Evolutionary conservation across 768 basidiomycete genomes (phyloP).

Genomic region (Rhodotorula kratochvilovae): DNA sequence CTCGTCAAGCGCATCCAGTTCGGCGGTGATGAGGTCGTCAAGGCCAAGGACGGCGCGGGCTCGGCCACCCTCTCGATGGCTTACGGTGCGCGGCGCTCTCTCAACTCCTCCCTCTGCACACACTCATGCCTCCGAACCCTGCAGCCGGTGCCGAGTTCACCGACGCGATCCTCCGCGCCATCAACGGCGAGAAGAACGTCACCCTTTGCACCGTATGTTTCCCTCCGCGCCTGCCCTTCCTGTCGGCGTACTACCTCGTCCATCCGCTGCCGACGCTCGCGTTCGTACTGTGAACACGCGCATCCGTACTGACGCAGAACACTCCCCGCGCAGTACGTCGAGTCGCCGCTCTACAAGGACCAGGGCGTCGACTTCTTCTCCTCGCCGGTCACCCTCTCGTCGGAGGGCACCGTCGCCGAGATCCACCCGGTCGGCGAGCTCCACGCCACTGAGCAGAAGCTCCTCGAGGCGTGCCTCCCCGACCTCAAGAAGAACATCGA

Average conservation of each 20-base stretch:
- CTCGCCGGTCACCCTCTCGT: slow-evolving; percentile 82
- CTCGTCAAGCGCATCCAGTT: slow-evolving; percentile 92
- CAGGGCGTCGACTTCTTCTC: slow-evolving; percentile 94
- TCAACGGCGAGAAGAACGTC: slow-evolving; percentile 65
- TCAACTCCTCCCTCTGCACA: neutral
- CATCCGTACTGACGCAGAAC: too few species aligned
- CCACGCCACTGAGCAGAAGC: slow-evolving; percentile 73
- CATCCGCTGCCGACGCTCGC: too few species aligned
- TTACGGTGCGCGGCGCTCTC: slow-evolving; percentile 48
- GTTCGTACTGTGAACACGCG: too few species aligned
- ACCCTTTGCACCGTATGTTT: slow-evolving; percentile 24
- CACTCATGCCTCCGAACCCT: neutral
- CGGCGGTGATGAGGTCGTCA: slow-evolving; percentile 97
- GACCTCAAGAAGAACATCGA: slow-evolving; percentile 62
- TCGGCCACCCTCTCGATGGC: slow-evolving; percentile 74
- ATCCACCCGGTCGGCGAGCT: slow-evolving; percentile 79
- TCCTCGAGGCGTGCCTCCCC: slow-evolving; percentile 74
- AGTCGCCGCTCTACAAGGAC: slow-evolving; percentile 75
- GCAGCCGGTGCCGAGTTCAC: slow-evolving; percentile 68
- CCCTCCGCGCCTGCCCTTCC: neutral
- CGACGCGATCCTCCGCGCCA: slow-evolving; percentile 55
- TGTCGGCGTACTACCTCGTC: too few species aligned
- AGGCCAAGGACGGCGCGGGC: slow-evolving; percentile 88
- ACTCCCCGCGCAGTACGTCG: slow-evolving; percentile 54
- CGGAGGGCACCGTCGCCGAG: slow-evolving; percentile 74